Evolutionary conservation across 192 early-diverging fungal genomes (phyloP).

Genomic region (Linnemannia schmuckeri): DNA sequence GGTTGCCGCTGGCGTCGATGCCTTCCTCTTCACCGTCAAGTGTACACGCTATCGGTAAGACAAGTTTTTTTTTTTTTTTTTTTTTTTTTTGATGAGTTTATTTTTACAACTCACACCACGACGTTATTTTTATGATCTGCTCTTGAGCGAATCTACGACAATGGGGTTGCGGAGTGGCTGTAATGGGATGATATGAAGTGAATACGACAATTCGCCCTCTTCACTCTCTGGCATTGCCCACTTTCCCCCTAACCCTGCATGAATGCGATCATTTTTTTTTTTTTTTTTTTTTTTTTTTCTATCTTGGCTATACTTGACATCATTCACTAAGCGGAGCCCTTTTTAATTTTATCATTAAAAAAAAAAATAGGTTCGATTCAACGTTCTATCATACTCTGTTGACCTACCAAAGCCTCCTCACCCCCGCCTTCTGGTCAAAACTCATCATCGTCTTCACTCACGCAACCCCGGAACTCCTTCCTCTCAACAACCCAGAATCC

Average conservation of each 20-base stretch:
- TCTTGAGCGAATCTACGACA: background rate
- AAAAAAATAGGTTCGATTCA: slow-evolving; percentile 35
- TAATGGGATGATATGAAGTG: background rate
- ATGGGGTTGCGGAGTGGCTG: background rate
- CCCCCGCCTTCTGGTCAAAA: slow-evolving; percentile 49
- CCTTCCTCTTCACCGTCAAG: slow-evolving; percentile 57
- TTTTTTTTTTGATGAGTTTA: background rate
- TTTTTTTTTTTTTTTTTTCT: background rate
- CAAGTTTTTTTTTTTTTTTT: background rate
- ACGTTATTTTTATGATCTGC: background rate
- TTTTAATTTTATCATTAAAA: background rate
- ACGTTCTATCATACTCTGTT: slow-evolving; percentile 46
- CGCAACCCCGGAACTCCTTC: slow-evolving; percentile 48
- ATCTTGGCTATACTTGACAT: background rate
- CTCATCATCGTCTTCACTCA: slow-evolving; percentile 54
- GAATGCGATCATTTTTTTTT: background rate
- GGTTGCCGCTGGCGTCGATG: slow-evolving; percentile 54
- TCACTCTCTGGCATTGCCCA: background rate
- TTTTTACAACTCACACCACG: background rate
- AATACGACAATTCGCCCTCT: background rate
- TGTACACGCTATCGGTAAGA: slow-evolving; percentile 57
- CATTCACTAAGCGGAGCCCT: background rate
- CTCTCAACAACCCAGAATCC: slow-evolving; percentile 6
- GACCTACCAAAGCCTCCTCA: slow-evolving; percentile 46
- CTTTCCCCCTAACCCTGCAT: background rate